Percentiles rank a stretch among this genome's conserved stretches.
Evolutionary conservation across 306 rosid genomes (phyloP).

Genomic region (Vigna radiata): DNA sequence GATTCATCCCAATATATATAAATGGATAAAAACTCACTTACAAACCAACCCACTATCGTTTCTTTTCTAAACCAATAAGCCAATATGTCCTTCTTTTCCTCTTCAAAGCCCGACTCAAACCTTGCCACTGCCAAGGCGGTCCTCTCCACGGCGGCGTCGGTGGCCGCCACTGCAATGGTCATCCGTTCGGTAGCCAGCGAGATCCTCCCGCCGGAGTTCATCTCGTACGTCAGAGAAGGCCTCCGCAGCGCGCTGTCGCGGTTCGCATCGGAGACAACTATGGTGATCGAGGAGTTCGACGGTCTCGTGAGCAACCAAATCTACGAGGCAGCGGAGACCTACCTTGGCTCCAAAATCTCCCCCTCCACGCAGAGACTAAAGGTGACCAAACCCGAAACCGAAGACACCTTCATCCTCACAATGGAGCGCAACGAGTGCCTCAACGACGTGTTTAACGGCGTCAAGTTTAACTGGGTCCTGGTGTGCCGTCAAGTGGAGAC

Average conservation of each 20-base stretch:
- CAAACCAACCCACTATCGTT: background rate
- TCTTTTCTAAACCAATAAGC: background rate
- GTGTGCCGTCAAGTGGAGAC: slow-evolving; percentile 41
- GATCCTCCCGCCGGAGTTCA: slow-evolving; percentile 60
- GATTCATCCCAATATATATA: background rate
- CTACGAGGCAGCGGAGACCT: slow-evolving; percentile 67
- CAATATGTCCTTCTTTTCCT: slow-evolving; percentile 15
- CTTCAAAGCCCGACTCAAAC: slow-evolving; percentile 47
- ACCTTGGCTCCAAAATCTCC: slow-evolving; percentile 61
- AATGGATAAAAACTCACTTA: too few species aligned
- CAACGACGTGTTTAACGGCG: slow-evolving; percentile 57
- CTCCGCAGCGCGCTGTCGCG: slow-evolving; percentile 40
- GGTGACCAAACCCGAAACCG: slow-evolving; percentile 56
- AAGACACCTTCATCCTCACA: slow-evolving; percentile 49
- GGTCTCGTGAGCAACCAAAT: slow-evolving; percentile 67
- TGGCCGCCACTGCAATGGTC: slow-evolving; percentile 65
- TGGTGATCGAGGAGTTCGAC: slow-evolving; percentile 71
- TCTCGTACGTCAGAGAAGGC: slow-evolving; percentile 37
- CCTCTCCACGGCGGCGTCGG: slow-evolving; percentile 64
- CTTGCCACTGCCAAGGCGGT: slow-evolving; percentile 61
- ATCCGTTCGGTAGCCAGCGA: slow-evolving; percentile 61
- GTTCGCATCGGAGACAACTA: slow-evolving; percentile 63
- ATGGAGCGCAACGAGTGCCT: slow-evolving; percentile 57
- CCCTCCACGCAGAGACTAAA: slow-evolving; percentile 56
- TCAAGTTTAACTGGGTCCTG: slow-evolving; percentile 60